phyloP scores from a whole-genome alignment of 1,284 basidiomycete genomes.

The Athelia psychrophila region DNA sequence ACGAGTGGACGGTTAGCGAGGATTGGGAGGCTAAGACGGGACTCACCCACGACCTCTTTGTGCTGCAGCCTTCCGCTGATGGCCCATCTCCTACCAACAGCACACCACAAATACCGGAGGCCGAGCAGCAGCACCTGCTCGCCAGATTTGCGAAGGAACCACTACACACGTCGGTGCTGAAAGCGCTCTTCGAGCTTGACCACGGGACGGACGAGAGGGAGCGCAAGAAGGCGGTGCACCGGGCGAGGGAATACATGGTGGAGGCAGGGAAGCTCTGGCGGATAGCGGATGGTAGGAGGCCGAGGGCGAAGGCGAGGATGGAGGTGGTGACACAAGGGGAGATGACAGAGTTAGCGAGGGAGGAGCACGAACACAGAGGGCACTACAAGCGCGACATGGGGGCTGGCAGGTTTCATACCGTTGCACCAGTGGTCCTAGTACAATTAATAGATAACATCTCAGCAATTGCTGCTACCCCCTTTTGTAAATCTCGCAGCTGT shows the following conservation, averaged over 20 bases:
- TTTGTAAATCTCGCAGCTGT: too few relatives aligned
- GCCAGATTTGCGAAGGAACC: slow-evolving; percentile 23
- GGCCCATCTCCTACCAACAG: background rate
- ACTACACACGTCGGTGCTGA: slow-evolving; percentile 23
- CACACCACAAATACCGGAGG: too few relatives aligned
- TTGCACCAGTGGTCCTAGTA: slow-evolving; percentile 25
- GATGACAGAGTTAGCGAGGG: slow-evolving; percentile 9
- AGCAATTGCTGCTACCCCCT: too few relatives aligned
- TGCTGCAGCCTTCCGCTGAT: background rate
- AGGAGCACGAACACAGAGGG: slow-evolving; percentile 19
- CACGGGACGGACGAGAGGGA: slow-evolving; percentile 1
- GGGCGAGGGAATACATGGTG: slow-evolving; percentile 1
- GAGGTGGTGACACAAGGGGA: slow-evolving; percentile 13
- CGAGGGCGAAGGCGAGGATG: slow-evolving; percentile 12
- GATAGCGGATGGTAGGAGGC: slow-evolving; percentile 4
- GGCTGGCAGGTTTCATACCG: slow-evolving; percentile 26
- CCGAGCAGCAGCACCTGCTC: slow-evolving; percentile 9
- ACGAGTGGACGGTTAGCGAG: slow-evolving; percentile 15
- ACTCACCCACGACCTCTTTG: slow-evolving; percentile 17
- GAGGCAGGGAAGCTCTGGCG: background rate
- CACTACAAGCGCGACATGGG: slow-evolving; percentile 26
- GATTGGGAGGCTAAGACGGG: slow-evolving; percentile 17
- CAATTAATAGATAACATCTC: too few relatives aligned
- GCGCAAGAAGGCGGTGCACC: slow-evolving; percentile 20
- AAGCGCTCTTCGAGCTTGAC: slow-evolving; percentile 17